Percentiles rank a stretch among this genome's conserved stretches.
Conservation (phyloP, 83 land plant species). For the Larix sibirica region DNA sequence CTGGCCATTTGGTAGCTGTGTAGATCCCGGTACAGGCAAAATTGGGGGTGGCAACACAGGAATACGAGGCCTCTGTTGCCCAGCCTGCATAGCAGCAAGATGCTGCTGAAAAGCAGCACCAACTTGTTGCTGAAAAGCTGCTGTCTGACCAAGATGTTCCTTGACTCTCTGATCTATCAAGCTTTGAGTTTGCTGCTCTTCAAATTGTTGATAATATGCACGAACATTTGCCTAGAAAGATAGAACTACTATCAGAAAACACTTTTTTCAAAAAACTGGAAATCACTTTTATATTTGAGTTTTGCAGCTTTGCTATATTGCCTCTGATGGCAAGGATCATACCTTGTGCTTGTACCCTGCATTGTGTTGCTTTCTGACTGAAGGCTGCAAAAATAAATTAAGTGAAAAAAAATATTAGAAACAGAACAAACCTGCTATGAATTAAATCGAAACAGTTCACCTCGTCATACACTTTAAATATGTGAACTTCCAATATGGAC, state of each 20-base stretch:
- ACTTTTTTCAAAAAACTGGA: neutral
- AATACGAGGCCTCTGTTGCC: constrained; percentile 55
- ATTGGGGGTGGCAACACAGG: constrained; percentile 66
- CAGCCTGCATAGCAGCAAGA: constrained; percentile 45
- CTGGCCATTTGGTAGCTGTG: constrained; percentile 21
- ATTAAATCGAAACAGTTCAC: too few relatives aligned
- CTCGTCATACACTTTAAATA: too few relatives aligned
- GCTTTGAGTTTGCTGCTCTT: constrained; percentile 97
- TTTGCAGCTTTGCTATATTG: too few relatives aligned
- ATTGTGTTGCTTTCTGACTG: constrained; percentile 98
- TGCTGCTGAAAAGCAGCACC: constrained; percentile 78
- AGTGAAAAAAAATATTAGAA: neutral
- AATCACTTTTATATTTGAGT: neutral
- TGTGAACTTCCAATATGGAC: too few relatives aligned
- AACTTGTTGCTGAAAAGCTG: constrained; percentile 69
- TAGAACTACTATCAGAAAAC: neutral
- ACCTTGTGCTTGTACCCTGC: constrained; percentile 99
- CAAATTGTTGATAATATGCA: constrained; percentile 94
- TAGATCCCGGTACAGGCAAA: constrained; percentile 45
- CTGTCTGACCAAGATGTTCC: constrained; percentile 89
- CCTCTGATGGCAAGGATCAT: neutral
- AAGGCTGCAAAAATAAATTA: constrained; percentile 67
- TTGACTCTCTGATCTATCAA: constrained; percentile 96
- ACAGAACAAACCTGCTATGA: too few relatives aligned
- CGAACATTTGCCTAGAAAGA: constrained; percentile 91